A percentile compares a stretch with the other conserved stretches of the same genome.
These are phyloP conservation scores for Boletus subparvulus DNA, from an alignment of 768 basidiomycete species.

Conservation along the genomic window DNA sequence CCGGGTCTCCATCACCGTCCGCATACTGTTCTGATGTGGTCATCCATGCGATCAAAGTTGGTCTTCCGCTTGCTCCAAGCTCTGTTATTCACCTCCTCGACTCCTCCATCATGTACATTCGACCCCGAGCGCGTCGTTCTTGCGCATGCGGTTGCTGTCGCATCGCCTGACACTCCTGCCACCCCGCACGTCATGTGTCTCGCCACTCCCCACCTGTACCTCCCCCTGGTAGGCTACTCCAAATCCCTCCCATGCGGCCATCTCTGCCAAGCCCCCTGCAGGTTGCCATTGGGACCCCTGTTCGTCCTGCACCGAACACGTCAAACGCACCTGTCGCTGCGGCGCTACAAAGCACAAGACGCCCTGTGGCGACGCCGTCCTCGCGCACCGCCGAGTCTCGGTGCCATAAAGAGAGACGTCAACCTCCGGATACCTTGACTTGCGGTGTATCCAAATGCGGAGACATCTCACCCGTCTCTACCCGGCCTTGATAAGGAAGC, in stretches of 20 bases:
- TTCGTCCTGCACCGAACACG: slow-evolving; percentile 68
- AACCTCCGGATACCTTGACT: too few species aligned
- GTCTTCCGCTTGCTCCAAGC: slow-evolving; percentile 19
- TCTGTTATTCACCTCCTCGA: slow-evolving; percentile 74
- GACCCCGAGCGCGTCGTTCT: too few species aligned
- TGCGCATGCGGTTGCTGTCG: slow-evolving; percentile 49
- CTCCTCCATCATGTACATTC: too few species aligned
- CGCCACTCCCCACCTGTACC: too few species aligned
- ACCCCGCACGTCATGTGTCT: too few species aligned
- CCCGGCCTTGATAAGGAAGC: slow-evolving; percentile 7
- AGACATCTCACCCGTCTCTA: too few species aligned
- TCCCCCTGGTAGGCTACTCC: too few species aligned
- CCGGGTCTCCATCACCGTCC: too few species aligned
- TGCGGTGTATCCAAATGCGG: too few species aligned
- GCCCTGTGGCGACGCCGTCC: neutral
- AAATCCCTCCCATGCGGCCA: slow-evolving; percentile 65
- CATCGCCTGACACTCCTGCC: neutral
- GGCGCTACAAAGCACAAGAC: slow-evolving; percentile 59
- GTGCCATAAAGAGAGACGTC: too few species aligned
- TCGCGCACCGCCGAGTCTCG: too few species aligned
- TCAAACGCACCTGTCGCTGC: slow-evolving; percentile 84
- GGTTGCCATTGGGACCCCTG: slow-evolving; percentile 78
- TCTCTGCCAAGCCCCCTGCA: slow-evolving; percentile 47
- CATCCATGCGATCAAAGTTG: slow-evolving; percentile 49
- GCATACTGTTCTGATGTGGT: slow-evolving; percentile 42